Evolutionary conservation across 1,139 yeast species (phyloP).

Genomic region (Pichia sp.): DNA sequence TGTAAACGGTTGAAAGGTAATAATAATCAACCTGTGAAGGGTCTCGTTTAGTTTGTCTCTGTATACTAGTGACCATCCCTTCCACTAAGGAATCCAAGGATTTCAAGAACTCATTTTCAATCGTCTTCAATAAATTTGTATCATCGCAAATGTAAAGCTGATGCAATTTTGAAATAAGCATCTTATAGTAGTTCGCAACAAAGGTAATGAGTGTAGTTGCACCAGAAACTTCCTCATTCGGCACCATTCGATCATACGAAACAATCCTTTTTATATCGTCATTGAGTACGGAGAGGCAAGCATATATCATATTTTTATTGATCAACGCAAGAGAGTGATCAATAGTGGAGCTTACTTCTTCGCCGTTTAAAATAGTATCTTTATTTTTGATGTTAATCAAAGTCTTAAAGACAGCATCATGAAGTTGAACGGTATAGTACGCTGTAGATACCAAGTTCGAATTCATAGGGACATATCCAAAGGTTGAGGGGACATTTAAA

Average conservation of each 20-base stretch:
- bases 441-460: conserved; percentile 53
- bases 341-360: conserved; percentile 28
- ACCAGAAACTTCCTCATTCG: conserved; percentile 28
- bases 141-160: conserved; percentile 14
- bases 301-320: conserved; percentile 22
- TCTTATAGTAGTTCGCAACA: conserved; percentile 33
- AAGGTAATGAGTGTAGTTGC: conserved; percentile 43
- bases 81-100: conserved; percentile 45
- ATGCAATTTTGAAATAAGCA: conserved; percentile 18
- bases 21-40: conserved; percentile 17
- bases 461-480: conserved; percentile 53
- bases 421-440: conserved; percentile 34
- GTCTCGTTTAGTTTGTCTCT: conserved; percentile 28
- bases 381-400: conserved; percentile 20
- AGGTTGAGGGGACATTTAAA: conserved; percentile 26
- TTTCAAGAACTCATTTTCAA: conserved; percentile 42
- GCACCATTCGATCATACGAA: conserved; percentile 23
- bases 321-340: conserved; percentile 17
- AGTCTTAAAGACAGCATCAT: conserved; percentile 22
- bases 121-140: conserved; percentile 29
- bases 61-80: conserved; percentile 39
- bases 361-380: conserved; percentile 26
- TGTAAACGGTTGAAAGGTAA: conserved; percentile 36
- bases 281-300: conserved; percentile 20
- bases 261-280: conserved; percentile 20